Conservation (phyloP, 2,329 filamentous ascomycete species). For the Fonsecaea pedrosoi region DNA sequence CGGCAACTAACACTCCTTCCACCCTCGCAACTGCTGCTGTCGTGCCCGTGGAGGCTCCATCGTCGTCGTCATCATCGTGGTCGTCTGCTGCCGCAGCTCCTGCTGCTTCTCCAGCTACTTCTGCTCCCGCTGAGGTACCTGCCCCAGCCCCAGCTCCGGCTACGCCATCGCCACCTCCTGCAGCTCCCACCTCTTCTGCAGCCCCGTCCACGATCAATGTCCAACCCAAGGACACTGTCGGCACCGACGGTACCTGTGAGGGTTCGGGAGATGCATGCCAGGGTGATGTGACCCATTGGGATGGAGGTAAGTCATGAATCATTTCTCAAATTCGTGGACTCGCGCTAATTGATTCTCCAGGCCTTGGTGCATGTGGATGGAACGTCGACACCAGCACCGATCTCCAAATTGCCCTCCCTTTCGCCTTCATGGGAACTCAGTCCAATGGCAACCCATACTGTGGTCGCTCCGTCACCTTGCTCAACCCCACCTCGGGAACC, state of each 20-base stretch:
- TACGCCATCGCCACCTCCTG: conserved; percentile 11
- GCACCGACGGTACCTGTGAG: conserved; percentile 41
- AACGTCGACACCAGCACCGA: conserved; percentile 64
- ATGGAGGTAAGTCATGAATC: conserved; percentile 56
- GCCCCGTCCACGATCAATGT: conserved; percentile 16
- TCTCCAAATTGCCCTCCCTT: conserved; percentile 73
- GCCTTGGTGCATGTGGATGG: conserved; percentile 69
- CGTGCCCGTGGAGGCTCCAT: conserved; percentile 21
- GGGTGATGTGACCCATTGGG: conserved; percentile 78
- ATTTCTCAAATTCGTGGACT: neutral
- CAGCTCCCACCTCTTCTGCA: conserved; percentile 13
- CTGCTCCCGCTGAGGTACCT: conserved; percentile 39
- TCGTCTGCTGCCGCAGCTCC: conserved; percentile 15
- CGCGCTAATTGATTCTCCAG: conserved; percentile 21
- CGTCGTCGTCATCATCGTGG: conserved; percentile 18
- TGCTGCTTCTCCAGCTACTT: conserved; percentile 23
- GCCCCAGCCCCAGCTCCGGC: conserved; percentile 28
- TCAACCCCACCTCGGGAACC: conserved; percentile 59
- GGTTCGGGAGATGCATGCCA: conserved; percentile 48
- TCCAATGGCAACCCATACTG: conserved; percentile 76
- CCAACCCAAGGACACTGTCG: conserved; percentile 21
- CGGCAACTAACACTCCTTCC: conserved; percentile 23
- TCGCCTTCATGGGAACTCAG: conserved; percentile 65
- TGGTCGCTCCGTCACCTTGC: conserved; percentile 71
- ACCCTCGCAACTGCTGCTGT: conserved; percentile 28